A percentile compares a stretch with the other conserved stretches of the same genome.
Conservation (phyloP, 1,284 basidiomycete species). For the Fomitopsis schrenkii region DNA sequence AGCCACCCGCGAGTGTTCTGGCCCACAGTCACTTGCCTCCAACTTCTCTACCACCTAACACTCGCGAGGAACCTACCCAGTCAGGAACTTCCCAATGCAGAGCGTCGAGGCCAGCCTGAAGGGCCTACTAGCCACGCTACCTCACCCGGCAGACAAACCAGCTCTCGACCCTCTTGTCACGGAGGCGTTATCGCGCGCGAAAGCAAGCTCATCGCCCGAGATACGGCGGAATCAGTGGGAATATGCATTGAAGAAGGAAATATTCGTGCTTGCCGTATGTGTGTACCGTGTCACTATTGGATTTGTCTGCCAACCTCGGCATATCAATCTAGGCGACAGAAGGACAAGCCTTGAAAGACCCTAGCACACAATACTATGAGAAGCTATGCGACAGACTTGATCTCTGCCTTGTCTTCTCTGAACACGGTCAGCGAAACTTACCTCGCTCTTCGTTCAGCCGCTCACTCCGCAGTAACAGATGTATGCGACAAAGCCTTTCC, state of each 20-base stretch:
- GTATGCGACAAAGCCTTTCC: slow-evolving; percentile 51
- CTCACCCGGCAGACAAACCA: slow-evolving; percentile 42
- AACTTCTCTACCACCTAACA: not conserved
- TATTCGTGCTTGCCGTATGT: slow-evolving; percentile 67
- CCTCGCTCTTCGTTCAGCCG: not conserved
- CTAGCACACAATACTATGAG: slow-evolving; percentile 52
- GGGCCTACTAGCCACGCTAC: slow-evolving; percentile 48
- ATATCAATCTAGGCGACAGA: slow-evolving; percentile 48
- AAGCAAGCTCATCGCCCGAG: slow-evolving; percentile 39
- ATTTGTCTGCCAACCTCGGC: not conserved
- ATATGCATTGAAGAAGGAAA: slow-evolving; percentile 59
- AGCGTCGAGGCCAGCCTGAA: slow-evolving; percentile 19
- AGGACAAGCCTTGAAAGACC: slow-evolving; percentile 47
- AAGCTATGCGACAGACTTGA: slow-evolving; percentile 63
- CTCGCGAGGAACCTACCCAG: not conserved
- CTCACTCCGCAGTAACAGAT: slow-evolving; percentile 30
- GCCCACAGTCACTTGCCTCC: not conserved
- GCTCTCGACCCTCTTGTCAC: slow-evolving; percentile 47
- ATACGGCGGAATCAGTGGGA: slow-evolving; percentile 71
- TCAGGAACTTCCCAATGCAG: slow-evolving; percentile 14
- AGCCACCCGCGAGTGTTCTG: not conserved
- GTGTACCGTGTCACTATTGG: not conserved
- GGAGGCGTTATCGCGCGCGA: slow-evolving; percentile 40
- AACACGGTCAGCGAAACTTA: slow-evolving; percentile 50
- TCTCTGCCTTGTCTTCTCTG: slow-evolving; percentile 66